Evolutionary conservation across 352 stramenopile species (phyloP).

Genomic region (Globisporangium viniferum): DNA sequence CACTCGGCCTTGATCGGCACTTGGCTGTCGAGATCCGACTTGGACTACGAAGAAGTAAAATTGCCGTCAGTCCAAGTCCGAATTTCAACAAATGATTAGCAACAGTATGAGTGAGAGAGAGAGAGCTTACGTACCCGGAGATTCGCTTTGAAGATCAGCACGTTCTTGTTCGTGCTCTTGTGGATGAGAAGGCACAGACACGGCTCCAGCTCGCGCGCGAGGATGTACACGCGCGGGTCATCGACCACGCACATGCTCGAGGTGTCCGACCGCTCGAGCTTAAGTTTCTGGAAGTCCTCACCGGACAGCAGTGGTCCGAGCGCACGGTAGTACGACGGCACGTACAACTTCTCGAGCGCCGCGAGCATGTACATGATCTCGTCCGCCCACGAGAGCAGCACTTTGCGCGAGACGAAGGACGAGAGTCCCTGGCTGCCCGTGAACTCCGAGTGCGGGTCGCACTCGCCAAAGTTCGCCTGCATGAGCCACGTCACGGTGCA

Average conservation of each 20-base stretch:
- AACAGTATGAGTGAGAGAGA: not conserved
- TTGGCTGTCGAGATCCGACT: constrained; percentile 28
- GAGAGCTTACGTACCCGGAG: constrained; percentile 15
- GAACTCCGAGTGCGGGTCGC: constrained; percentile 50
- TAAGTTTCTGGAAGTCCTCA: constrained; percentile 38
- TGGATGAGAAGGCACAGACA: constrained; percentile 51
- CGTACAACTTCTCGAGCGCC: constrained; percentile 42
- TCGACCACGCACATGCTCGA: constrained; percentile 20
- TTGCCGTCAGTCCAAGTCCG: not conserved
- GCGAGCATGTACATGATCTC: constrained; percentile 48
- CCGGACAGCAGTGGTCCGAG: constrained; percentile 45
- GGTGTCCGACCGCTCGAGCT: constrained; percentile 33
- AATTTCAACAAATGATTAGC: too few species aligned
- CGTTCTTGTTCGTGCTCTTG: constrained; percentile 62
- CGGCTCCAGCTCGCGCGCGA: constrained; percentile 47
- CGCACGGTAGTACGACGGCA: constrained; percentile 48
- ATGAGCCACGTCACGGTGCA: constrained; percentile 79
- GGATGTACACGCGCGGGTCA: constrained; percentile 44
- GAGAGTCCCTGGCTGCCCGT: constrained; percentile 36
- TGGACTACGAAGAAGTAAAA: constrained; percentile 16
- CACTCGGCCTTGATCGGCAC: constrained; percentile 50
- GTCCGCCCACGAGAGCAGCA: constrained; percentile 46
- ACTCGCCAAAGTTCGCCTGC: constrained; percentile 72
- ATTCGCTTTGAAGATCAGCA: constrained; percentile 48
- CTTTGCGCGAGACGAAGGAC: constrained; percentile 31